Conservation (phyloP, 139 green algal species). For the Chlamydomonas applanata region DNA sequence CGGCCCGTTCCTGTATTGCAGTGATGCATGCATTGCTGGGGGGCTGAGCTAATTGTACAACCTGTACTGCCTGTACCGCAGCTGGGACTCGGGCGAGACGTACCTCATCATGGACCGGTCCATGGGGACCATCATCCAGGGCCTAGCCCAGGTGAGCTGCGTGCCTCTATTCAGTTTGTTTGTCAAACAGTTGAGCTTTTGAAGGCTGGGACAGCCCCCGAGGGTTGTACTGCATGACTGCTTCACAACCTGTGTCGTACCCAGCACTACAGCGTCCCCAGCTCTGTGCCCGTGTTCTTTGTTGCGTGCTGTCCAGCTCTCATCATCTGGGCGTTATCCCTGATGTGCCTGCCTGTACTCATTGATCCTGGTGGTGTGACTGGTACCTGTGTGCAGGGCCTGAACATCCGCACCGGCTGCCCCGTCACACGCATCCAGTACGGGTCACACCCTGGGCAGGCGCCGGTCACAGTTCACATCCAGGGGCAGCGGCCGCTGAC, state of each 20-base stretch:
- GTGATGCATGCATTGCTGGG: neutral
- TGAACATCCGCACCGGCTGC: conserved; percentile 42
- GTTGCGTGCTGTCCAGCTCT: too few relatives aligned
- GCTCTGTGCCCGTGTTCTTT: too few relatives aligned
- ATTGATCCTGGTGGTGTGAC: too few relatives aligned
- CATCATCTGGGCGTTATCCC: too few relatives aligned
- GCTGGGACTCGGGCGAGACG: conserved; percentile 64
- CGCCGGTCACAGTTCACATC: neutral
- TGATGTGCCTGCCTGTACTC: too few relatives aligned
- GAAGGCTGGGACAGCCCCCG: too few relatives aligned
- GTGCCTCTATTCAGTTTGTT: too few relatives aligned
- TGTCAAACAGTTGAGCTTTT: too few relatives aligned
- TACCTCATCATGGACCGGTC: conserved; percentile 79
- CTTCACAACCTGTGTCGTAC: too few relatives aligned
- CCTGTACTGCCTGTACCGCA: conserved; percentile 4
- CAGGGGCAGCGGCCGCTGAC: conserved; percentile 18
- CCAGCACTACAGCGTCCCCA: too few relatives aligned
- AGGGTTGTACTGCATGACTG: too few relatives aligned
- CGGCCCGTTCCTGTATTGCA: neutral
- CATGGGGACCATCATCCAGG: conserved; percentile 46
- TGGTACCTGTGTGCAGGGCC: neutral
- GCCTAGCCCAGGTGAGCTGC: conserved; percentile 40
- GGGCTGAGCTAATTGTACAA: neutral
- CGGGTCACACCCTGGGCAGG: neutral
- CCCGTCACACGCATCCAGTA: conserved; percentile 47